A percentile compares a stretch with the other conserved stretches of the same genome.
Evolutionary conservation across 306 rosid genomes (phyloP).

Genomic region (Cicer yamashitae): DNA sequence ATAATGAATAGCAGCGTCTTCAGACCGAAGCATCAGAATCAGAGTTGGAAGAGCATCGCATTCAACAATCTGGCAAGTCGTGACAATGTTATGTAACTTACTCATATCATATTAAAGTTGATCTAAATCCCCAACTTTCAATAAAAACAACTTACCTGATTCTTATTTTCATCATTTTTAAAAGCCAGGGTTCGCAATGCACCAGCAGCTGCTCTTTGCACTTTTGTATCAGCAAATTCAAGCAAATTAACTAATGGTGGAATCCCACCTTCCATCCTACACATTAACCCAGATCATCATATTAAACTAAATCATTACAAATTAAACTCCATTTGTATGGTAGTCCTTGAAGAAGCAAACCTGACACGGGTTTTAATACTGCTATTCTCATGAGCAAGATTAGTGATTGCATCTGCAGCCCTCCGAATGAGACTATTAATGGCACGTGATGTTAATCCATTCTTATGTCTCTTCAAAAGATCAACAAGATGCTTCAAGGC

Average conservation of each 20-base stretch:
- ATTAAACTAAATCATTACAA: constrained; percentile 29
- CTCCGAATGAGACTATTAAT: constrained; percentile 92
- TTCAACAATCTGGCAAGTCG: constrained; percentile 86
- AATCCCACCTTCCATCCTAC: constrained; percentile 96
- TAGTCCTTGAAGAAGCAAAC: constrained; percentile 54
- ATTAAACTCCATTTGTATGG: constrained; percentile 28
- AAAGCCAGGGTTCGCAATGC: constrained; percentile 94
- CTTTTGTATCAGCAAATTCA: constrained; percentile 87
- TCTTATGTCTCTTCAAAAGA: constrained; percentile 80
- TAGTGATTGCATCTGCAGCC: constrained; percentile 96
- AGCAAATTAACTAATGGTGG: constrained; percentile 98
- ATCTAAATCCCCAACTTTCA: constrained; percentile 30
- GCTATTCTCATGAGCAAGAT: constrained; percentile 98
- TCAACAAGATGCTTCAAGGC: constrained; percentile 84
- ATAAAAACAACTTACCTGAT: constrained; percentile 66
- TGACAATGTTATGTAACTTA: constrained; percentile 16
- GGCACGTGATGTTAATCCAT: constrained; percentile 66
- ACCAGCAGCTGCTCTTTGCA: constrained; percentile 99
- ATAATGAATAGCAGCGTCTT: constrained; percentile 96
- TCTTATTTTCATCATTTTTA: constrained; percentile 94
- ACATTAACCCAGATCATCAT: constrained; percentile 42
- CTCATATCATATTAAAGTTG: constrained; percentile 8
- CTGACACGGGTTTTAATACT: constrained; percentile 93
- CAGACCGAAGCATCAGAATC: constrained; percentile 92
- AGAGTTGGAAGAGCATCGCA: constrained; percentile 98